These are phyloP conservation scores for Smittium mucronatum DNA, from an alignment of 371 early-diverging fungal genomes.

Conservation along the genomic window DNA sequence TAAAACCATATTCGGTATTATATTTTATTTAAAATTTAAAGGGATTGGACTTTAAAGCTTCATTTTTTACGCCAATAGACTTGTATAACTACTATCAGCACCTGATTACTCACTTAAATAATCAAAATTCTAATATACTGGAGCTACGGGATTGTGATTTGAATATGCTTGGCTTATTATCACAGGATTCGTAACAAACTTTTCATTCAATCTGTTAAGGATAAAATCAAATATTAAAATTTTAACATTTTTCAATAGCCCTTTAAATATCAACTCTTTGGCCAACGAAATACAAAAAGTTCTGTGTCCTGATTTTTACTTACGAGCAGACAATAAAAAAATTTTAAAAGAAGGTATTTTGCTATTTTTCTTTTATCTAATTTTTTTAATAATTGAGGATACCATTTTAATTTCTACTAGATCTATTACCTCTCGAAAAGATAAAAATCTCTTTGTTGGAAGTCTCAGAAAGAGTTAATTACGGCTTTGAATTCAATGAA, in stretches of 20 bases:
- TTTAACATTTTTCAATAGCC: background rate
- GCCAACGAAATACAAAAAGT: background rate
- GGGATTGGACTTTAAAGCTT: background rate
- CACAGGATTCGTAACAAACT: background rate
- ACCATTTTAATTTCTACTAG: background rate
- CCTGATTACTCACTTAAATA: background rate
- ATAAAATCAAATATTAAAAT: background rate
- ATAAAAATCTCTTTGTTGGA: background rate
- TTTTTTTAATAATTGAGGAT: background rate
- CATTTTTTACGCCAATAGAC: background rate
- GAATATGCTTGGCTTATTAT: background rate
- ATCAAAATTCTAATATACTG: background rate
- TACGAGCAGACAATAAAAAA: background rate
- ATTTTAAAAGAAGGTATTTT: background rate
- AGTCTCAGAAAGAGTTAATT: constrained; percentile 9
- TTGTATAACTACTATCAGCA: background rate
- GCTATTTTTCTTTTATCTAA: background rate
- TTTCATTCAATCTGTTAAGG: background rate
- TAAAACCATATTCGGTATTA: background rate
- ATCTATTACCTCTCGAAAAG: background rate
- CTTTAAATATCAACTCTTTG: background rate
- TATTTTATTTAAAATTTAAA: background rate
- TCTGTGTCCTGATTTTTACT: background rate
- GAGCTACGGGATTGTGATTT: background rate
- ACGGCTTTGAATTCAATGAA: background rate